Conservation (phyloP, 2,329 filamentous ascomycete genomes). For the Stagonosporopsis cucurbitacearum region DNA sequence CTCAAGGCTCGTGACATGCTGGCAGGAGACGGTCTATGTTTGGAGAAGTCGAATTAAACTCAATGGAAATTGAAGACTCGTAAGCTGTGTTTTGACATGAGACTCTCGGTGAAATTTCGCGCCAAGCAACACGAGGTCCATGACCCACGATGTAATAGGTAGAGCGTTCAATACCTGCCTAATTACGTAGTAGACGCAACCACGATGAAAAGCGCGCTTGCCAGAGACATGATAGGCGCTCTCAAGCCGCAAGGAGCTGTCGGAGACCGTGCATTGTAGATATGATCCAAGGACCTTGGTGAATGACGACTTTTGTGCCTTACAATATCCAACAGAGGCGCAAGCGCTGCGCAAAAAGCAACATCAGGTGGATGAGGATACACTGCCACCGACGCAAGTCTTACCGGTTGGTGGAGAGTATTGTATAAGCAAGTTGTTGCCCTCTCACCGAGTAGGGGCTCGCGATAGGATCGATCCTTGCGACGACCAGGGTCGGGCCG, state of each 20-base stretch:
- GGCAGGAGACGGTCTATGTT: constrained; percentile 5
- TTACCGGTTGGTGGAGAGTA: constrained; percentile 28
- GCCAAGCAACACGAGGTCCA: constrained; percentile 7
- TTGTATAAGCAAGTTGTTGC: constrained; percentile 32
- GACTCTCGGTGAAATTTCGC: constrained; percentile 13
- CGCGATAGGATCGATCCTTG: constrained; percentile 30
- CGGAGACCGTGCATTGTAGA: constrained; percentile 19
- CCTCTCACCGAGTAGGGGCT: constrained; percentile 21
- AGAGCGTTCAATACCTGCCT: constrained; percentile 17
- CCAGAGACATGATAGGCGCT: constrained; percentile 7
- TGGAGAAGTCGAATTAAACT: constrained; percentile 26
- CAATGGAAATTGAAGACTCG: constrained; percentile 15
- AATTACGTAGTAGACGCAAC: no score
- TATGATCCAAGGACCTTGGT: constrained; percentile 15
- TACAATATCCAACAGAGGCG: constrained; percentile 21
- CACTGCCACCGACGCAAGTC: constrained; percentile 32
- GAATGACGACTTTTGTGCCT: constrained; percentile 30
- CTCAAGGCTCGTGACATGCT: constrained; percentile 19
- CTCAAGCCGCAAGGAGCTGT: constrained; percentile 2
- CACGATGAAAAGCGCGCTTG: not conserved
- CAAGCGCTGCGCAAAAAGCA: constrained; percentile 23
- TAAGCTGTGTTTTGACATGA: constrained; percentile 16
- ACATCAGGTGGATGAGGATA: constrained; percentile 22
- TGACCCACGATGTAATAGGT: constrained; percentile 5
- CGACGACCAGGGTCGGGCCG: constrained; percentile 20